Evolutionary conservation across 345 rosid genomes (phyloP), one percentile per base, ranked within the genome.

Genomic region (Psidium friedrichsthalianum): DNA sequence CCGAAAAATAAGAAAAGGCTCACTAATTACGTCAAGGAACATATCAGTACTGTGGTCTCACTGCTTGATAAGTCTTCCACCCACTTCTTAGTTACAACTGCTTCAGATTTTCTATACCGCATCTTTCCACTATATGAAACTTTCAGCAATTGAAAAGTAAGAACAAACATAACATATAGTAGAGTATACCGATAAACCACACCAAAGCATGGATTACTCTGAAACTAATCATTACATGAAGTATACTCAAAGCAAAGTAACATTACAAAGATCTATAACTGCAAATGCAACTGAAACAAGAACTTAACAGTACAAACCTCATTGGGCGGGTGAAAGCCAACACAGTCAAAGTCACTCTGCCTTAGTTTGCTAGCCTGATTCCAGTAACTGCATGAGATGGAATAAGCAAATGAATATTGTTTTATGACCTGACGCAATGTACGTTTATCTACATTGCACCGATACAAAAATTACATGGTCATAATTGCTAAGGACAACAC

Each of bases 341-440:
- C 87, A 88, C 52, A 96, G n/a, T n/a, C n/a, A 87, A 87, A 96
- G 95, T 85, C n/a, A n/a, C 95, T 93, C 86, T 90, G 99, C 90
- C 99, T 93, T 87, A 76, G 95, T 94, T 94, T 85, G 90, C 95
- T 80, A 96, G 96, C 90, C 96, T 94, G 95, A 90, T 93, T 96
- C 99, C 99, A 96, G 90, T 94, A 96, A 84, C 99, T 91, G 93
- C 90, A 89, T 53, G 87, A 13, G 44, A 29, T n/a, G 85, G 6
- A 86, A 84, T 42, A 85, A 40, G 42, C 78, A 8, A 32, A 69
- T 69, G 24, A 69, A 36, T 18, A 69, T 36, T 69, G 47, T 8
- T 8, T 47, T 69, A n/a, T 69, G 3, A 32, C 36, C 2, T 11
- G 78, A 69, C 32, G 80, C 80, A 18, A 18, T 18, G 25, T 21